Evolutionary conservation across 2,329 filamentous ascomycete species (phyloP).

Genomic region (Trichoderma harzianum): DNA sequence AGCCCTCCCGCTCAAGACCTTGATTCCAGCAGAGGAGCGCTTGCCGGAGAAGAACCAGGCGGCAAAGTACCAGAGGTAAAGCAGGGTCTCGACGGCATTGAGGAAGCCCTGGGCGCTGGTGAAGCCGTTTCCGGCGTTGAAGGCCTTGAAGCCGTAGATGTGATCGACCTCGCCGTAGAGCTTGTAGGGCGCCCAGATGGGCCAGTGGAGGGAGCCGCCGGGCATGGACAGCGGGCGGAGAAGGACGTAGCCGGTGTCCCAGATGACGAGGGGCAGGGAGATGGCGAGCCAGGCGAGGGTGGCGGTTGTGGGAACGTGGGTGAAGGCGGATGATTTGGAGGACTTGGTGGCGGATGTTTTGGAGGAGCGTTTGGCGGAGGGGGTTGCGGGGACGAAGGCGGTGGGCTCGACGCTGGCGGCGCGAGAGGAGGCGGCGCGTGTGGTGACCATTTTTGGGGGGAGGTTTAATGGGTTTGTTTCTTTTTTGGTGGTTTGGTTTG

Average conservation of each 20-base stretch:
- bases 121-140: conserved; percentile 66
- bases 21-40: conserved; percentile 23
- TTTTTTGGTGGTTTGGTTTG: background rate
- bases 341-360: conserved; percentile 11
- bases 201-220: conserved; percentile 67
- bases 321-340: conserved; percentile 31
- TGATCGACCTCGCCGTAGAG: conserved; percentile 78
- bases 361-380: conserved; percentile 5
- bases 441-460: conserved; percentile 35
- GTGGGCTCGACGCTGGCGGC: conserved; percentile 28
- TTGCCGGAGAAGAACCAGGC: conserved; percentile 30
- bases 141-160: conserved; percentile 76
- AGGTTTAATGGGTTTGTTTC: background rate
- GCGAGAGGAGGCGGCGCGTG: conserved; percentile 36
- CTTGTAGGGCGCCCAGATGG: conserved; percentile 73
- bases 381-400: conserved; percentile 19
- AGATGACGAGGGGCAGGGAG: conserved; percentile 73
- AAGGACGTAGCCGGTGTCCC: conserved; percentile 79
- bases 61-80: conserved; percentile 58
- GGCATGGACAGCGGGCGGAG: conserved; percentile 79
- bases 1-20: conserved; percentile 39
- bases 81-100: conserved; percentile 64
- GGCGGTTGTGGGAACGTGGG: conserved; percentile 43
- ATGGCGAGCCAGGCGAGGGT: conserved; percentile 68
- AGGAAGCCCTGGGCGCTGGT: conserved; percentile 68